Conservation (phyloP, 177 flowering plant species). For the Vitis hybrid region DNA sequence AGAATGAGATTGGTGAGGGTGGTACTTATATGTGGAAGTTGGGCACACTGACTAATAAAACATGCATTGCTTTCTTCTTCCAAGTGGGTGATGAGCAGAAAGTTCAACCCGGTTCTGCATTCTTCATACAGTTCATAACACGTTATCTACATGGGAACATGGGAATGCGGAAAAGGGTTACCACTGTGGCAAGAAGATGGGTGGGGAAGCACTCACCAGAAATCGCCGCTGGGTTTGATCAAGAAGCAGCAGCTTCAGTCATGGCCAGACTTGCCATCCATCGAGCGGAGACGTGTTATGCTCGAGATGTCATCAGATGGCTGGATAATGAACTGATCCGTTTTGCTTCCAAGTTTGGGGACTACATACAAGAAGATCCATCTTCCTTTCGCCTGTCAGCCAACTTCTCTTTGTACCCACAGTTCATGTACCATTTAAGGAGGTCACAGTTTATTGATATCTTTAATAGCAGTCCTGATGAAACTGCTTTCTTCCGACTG, state of each 20-base stretch:
- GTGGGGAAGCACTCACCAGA: slow-evolving; percentile 65
- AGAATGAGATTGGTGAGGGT: slow-evolving; percentile 67
- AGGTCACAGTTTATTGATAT: slow-evolving; percentile 92
- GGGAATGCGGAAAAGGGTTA: slow-evolving; percentile 74
- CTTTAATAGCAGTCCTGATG: slow-evolving; percentile 83
- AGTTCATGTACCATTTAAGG: slow-evolving; percentile 87
- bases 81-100: slow-evolving; percentile 62
- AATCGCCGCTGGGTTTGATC: slow-evolving; percentile 83
- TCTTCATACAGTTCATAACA: slow-evolving; percentile 80
- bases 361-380: slow-evolving; percentile 83
- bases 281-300: slow-evolving; percentile 54
- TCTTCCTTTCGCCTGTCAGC: slow-evolving; percentile 74
- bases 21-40: slow-evolving; percentile 82
- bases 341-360: slow-evolving; percentile 84
- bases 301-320: slow-evolving; percentile 83
- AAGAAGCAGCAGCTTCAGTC: slow-evolving; percentile 92
- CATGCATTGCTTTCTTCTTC: slow-evolving; percentile 85
- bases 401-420: slow-evolving; percentile 84
- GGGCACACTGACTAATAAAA: slow-evolving; percentile 65
- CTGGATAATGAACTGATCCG: slow-evolving; percentile 65
- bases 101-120: slow-evolving; percentile 66
- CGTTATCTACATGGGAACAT: slow-evolving; percentile 59
- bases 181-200: slow-evolving; percentile 95
- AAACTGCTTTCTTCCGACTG: slow-evolving; percentile 76
- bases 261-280: slow-evolving; percentile 85